A percentile compares a stretch with the other conserved stretches of the same genome.
These are phyloP conservation scores for Pseudonitzschia multistriata DNA, from an alignment of 108 stramenopile genomes.

Conservation along the genomic window DNA sequence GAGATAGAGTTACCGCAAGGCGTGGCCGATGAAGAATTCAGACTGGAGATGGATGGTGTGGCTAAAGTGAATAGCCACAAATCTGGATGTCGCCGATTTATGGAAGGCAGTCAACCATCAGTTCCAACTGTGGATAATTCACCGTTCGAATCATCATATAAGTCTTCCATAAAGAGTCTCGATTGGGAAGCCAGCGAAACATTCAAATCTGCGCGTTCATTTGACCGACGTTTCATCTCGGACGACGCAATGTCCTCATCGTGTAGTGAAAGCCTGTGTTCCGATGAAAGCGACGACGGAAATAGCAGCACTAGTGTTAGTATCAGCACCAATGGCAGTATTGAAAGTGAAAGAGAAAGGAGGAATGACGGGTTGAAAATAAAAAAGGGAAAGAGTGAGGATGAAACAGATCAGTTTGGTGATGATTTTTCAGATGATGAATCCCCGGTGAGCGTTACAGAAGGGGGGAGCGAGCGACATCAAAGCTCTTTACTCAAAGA, in stretches of 20 bases:
- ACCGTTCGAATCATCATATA: neutral
- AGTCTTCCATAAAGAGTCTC: neutral
- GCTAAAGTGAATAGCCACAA: neutral
- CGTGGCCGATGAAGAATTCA: too few species aligned
- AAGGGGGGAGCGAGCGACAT: neutral
- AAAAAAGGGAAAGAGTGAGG: too few species aligned
- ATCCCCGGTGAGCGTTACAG: too few species aligned
- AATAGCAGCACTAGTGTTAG: constrained; percentile 28
- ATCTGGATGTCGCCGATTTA: neutral
- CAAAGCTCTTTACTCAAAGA: too few species aligned
- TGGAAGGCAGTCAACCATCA: neutral
- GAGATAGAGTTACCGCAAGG: too few species aligned
- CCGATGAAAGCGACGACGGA: neutral
- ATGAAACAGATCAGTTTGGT: too few species aligned
- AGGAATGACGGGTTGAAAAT: too few species aligned
- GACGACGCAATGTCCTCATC: neutral
- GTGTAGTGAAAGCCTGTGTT: neutral
- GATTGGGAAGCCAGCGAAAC: neutral
- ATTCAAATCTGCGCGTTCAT: neutral
- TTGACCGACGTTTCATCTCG: neutral
- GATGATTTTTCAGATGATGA: too few species aligned
- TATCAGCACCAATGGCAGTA: constrained; percentile 24
- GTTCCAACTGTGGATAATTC: neutral
- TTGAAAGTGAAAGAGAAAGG: too few species aligned
- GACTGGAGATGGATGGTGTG: neutral